These are phyloP conservation scores for Wickerhamomyces pijperi DNA, from an alignment of 805 yeast species.

Conservation along the genomic window DNA sequence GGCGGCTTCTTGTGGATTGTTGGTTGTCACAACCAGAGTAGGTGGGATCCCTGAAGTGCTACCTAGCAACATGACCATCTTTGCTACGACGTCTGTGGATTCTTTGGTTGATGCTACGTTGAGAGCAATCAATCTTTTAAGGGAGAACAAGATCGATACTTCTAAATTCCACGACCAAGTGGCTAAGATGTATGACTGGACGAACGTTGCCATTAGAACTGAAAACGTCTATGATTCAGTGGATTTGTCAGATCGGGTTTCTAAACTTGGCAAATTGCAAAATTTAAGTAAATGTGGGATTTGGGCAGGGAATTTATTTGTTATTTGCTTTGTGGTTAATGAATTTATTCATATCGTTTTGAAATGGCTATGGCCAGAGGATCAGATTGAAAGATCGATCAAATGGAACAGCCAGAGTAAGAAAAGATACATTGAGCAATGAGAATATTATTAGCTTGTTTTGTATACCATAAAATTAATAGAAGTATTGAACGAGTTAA, in stretches of 20 bases:
- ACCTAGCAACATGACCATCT: constrained; percentile 87
- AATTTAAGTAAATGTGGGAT: constrained; percentile 62
- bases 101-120: constrained; percentile 63
- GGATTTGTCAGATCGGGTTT: constrained; percentile 21
- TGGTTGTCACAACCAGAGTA: constrained; percentile 89
- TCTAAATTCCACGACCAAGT: constrained; percentile 69
- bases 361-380: constrained; percentile 61
- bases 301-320: constrained; percentile 80
- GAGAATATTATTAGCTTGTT: too few relatives aligned
- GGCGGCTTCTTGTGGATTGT: constrained; percentile 91
- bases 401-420: constrained; percentile 46
- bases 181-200: constrained; percentile 83
- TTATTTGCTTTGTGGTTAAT: constrained; percentile 74
- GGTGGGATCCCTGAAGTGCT: constrained; percentile 98
- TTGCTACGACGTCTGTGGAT: constrained; percentile 81
- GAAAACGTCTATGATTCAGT: constrained; percentile 63
- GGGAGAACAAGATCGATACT: constrained; percentile 54
- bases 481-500: too few relatives aligned
- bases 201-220: constrained; percentile 76
- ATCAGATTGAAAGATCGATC: constrained; percentile 56
- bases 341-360: constrained; percentile 49
- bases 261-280: constrained; percentile 43
- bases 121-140: constrained; percentile 54
- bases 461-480: too few relatives aligned
- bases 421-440: not conserved